These are phyloP conservation scores for Hypsizygus marmoreus DNA, from an alignment of 768 basidiomycete genomes.

Conservation along the genomic window DNA sequence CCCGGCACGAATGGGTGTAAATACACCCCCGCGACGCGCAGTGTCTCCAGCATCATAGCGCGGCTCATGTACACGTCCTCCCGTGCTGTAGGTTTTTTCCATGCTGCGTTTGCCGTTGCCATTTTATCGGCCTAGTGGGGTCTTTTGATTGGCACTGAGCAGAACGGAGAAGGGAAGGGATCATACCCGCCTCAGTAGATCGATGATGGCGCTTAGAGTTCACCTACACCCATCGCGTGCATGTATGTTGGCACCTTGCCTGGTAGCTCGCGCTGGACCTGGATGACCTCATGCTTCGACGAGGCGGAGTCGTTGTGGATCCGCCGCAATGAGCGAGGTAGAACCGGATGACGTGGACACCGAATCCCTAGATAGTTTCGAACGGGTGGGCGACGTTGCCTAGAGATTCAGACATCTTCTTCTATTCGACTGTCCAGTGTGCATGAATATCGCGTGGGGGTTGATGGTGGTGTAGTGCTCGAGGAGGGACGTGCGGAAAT, in stretches of 20 bases:
- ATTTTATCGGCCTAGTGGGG: constrained; percentile 63
- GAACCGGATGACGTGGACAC: constrained; percentile 76
- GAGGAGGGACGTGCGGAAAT: constrained; percentile 60
- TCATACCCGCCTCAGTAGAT: constrained; percentile 52
- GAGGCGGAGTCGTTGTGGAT: constrained; percentile 16
- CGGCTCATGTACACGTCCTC: constrained; percentile 44
- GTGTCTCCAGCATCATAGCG: constrained; percentile 58
- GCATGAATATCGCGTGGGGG: constrained; percentile 60
- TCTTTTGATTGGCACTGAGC: background rate
- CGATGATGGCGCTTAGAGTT: constrained; percentile 54
- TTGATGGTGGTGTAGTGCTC: constrained; percentile 42
- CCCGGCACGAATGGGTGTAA: constrained; percentile 77
- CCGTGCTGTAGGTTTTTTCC: constrained; percentile 45
- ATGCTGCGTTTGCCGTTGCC: constrained; percentile 65
- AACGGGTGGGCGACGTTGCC: constrained; percentile 89
- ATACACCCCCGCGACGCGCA: constrained; percentile 69
- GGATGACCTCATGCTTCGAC: constrained; percentile 24
- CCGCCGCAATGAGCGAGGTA: constrained; percentile 57
- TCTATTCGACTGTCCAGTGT: constrained; percentile 83
- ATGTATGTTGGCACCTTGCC: constrained; percentile 32
- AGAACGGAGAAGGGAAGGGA: background rate
- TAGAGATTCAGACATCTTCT: constrained; percentile 88
- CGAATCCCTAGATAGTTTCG: constrained; percentile 64
- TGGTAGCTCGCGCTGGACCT: constrained; percentile 29
- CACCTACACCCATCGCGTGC: constrained; percentile 48